These are phyloP conservation scores for Camellia japonica DNA, from an alignment of 148 eudicot genomes.

Conservation along the genomic window DNA sequence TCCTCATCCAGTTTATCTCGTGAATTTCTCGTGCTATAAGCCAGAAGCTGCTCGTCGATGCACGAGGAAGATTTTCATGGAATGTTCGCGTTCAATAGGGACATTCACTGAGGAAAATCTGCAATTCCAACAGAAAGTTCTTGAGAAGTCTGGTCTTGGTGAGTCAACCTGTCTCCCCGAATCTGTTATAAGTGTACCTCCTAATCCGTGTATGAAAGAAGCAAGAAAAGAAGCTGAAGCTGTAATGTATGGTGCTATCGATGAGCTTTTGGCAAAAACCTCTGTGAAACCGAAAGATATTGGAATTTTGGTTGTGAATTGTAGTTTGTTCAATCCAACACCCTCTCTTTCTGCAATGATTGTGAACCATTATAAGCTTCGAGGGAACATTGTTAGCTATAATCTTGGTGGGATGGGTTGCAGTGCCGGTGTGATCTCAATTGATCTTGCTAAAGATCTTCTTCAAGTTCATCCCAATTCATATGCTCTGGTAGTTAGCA, in stretches of 20 bases:
- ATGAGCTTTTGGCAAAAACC: constrained; percentile 48
- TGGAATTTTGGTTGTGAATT: constrained; percentile 50
- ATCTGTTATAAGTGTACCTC: constrained; percentile 44
- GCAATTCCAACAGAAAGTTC: constrained; percentile 47
- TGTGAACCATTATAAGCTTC: constrained; percentile 43
- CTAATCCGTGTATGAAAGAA: constrained; percentile 49
- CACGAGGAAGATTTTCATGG: constrained; percentile 52
- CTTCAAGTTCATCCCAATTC: constrained; percentile 49
- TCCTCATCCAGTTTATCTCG: constrained; percentile 56
- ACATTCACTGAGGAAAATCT: constrained; percentile 39
- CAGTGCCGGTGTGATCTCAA: constrained; percentile 51
- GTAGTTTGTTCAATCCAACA: constrained; percentile 53
- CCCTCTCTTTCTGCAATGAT: constrained; percentile 50
- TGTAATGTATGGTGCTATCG: constrained; percentile 60
- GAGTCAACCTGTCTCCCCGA: constrained; percentile 51
- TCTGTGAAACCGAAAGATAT: constrained; percentile 49
- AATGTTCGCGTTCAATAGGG: constrained; percentile 34
- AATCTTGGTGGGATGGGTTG: constrained; percentile 59
- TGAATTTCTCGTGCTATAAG: constrained; percentile 55
- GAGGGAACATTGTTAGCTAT: constrained; percentile 47
- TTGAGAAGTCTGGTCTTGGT: constrained; percentile 56
- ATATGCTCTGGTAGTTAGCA: constrained; percentile 46
- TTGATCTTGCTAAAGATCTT: constrained; percentile 50
- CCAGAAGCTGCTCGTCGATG: constrained; percentile 47
- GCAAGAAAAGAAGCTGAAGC: constrained; percentile 55